Conservation (phyloP, 1,284 basidiomycete genomes). For the Cutaneotrichosporon dermatis region DNA sequence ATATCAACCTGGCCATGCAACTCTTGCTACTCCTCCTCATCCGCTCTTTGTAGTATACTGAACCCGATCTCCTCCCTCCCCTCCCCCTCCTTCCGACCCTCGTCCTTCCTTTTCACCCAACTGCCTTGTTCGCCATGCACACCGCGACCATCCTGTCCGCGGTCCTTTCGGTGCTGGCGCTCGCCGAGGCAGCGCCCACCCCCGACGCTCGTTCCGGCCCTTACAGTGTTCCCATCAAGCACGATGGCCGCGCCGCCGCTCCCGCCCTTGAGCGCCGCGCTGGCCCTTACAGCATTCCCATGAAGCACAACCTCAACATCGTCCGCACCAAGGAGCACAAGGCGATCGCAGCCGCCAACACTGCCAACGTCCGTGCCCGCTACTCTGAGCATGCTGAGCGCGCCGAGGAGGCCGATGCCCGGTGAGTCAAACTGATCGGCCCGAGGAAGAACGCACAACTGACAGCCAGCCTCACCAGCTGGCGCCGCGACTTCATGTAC, state of each 20-base stretch:
- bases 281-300: neutral
- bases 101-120: neutral
- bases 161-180: neutral
- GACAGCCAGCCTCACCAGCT: constrained; percentile 10
- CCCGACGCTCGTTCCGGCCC: neutral
- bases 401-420: neutral
- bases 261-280: neutral
- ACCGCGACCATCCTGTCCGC: neutral
- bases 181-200: neutral
- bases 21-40: too few species aligned
- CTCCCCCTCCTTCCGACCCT: neutral
- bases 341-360: neutral
- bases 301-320: neutral
- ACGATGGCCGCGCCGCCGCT: neutral
- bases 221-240: neutral
- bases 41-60: neutral
- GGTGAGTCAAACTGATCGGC: neutral
- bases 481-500: constrained; percentile 24
- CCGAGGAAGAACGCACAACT: neutral
- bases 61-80: neutral
- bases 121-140: neutral
- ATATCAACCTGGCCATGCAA: too few species aligned
- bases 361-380: neutral
- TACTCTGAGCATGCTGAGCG: neutral
- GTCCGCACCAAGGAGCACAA: neutral